These are phyloP conservation scores for Hypoxylon cercidicola DNA, from an alignment of 495 filamentous ascomycete species.

Conservation along the genomic window DNA sequence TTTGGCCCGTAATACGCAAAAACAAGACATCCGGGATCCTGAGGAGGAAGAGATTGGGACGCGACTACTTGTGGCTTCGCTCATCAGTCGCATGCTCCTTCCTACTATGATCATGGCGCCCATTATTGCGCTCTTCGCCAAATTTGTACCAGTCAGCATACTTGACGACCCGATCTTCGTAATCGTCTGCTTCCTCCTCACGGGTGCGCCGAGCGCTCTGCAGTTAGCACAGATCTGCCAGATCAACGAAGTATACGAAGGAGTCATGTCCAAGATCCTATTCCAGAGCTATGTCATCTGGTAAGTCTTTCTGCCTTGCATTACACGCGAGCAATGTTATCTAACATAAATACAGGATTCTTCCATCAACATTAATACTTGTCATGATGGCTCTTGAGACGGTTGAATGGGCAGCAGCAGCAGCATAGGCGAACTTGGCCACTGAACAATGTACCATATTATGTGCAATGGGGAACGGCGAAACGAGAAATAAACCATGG, in stretches of 20 bases:
- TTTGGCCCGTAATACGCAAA: slow-evolving; percentile 78
- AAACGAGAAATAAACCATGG: slow-evolving; percentile 15
- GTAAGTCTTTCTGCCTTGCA: slow-evolving; percentile 59
- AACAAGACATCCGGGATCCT: slow-evolving; percentile 68
- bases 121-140: slow-evolving; percentile 88
- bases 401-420: slow-evolving; percentile 79
- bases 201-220: slow-evolving; percentile 91
- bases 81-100: slow-evolving; percentile 90
- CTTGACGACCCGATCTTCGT: slow-evolving; percentile 98
- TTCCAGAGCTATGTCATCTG: slow-evolving; percentile 99
- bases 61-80: slow-evolving; percentile 83
- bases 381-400: slow-evolving; percentile 94
- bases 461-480: slow-evolving; percentile 24
- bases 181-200: slow-evolving; percentile 95
- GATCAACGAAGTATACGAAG: slow-evolving; percentile 95
- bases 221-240: slow-evolving; percentile 98
- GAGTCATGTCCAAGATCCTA: slow-evolving; percentile 88
- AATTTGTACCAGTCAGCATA: slow-evolving; percentile 92
- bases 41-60: slow-evolving; percentile 73
- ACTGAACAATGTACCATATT: slow-evolving; percentile 18
- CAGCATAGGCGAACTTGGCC: background rate
- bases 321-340: slow-evolving; percentile 32
- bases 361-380: slow-evolving; percentile 89
- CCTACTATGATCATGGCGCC: slow-evolving; percentile 94
- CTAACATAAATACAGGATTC: slow-evolving; percentile 69